Evolutionary conservation across 108 stramenopile genomes (phyloP).

Genomic region (Nitzschia sp.): DNA sequence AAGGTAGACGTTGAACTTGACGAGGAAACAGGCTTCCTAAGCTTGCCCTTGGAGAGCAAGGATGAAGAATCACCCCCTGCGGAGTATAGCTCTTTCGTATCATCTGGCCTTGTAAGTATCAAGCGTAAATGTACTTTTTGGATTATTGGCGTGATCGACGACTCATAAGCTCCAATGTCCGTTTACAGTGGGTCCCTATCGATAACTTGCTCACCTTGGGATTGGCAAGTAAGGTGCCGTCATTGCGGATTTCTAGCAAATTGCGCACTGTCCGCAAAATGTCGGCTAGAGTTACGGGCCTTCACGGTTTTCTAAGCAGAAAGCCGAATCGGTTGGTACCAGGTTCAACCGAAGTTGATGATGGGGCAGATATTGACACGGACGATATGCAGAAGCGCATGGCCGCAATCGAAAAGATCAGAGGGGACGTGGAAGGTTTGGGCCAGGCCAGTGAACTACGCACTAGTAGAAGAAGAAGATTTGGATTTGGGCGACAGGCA

Average conservation of each 20-base stretch:
- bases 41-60: background rate
- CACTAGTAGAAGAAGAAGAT: background rate
- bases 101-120: background rate
- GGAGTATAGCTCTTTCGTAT: background rate
- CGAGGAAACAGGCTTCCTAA: background rate
- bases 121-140: too few species aligned
- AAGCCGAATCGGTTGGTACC: slow-evolving; percentile 34
- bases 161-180: background rate
- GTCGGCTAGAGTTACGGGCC: slow-evolving; percentile 61
- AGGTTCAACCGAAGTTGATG: background rate
- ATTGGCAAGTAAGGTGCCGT: slow-evolving; percentile 5
- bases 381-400: background rate
- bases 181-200: slow-evolving; percentile 19
- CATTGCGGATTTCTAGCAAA: slow-evolving; percentile 15
- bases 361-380: background rate
- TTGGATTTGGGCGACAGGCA: background rate
- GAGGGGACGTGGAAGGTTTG: background rate
- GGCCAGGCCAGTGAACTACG: background rate
- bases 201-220: slow-evolving; percentile 36
- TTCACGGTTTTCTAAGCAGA: slow-evolving; percentile 85
- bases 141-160: background rate
- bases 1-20: background rate
- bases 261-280: slow-evolving; percentile 71
- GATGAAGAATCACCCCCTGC: background rate
- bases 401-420: background rate